phyloP scores from a whole-genome alignment of 768 basidiomycete genomes.

The Neoboletus brunneissimus region DNA sequence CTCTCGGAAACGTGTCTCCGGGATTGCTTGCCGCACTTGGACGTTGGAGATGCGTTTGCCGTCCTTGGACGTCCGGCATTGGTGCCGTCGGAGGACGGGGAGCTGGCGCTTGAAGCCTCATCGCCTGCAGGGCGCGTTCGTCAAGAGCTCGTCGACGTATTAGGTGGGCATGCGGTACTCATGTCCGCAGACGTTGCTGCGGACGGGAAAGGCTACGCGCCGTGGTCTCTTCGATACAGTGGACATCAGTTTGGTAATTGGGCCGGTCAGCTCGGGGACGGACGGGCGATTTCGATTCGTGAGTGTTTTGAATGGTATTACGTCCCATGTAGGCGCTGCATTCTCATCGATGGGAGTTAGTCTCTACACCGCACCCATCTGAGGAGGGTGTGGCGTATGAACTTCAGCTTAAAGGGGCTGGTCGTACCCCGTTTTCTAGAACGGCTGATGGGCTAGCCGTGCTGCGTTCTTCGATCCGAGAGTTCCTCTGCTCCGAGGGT shows the following conservation, averaged over 20 bases:
- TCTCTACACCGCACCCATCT: conserved; percentile 71
- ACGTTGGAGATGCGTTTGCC: conserved; percentile 80
- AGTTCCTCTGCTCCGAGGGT: conserved; percentile 92
- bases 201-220: conserved; percentile 37
- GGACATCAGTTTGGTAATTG: conserved; percentile 88
- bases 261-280: conserved; percentile 96
- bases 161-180: conserved; percentile 74
- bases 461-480: conserved; percentile 89
- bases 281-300: conserved; percentile 88
- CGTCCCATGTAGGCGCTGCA: neutral
- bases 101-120: conserved; percentile 12
- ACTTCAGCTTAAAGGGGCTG: conserved; percentile 92
- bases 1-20: conserved; percentile 63
- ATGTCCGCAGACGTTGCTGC: conserved; percentile 39
- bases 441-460: conserved; percentile 94
- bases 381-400: conserved; percentile 63
- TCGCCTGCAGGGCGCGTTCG: conserved; percentile 45
- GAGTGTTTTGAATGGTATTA: conserved; percentile 19
- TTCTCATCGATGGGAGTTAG: conserved; percentile 35
- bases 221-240: conserved; percentile 89
- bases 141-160: conserved; percentile 74
- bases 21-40: conserved; percentile 81
- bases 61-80: conserved; percentile 62
- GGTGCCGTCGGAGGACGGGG: conserved; percentile 31
- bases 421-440: conserved; percentile 91